phyloP scores from a whole-genome alignment of 176 grass and related monocot species.

The Aegilops sharonensis region DNA sequence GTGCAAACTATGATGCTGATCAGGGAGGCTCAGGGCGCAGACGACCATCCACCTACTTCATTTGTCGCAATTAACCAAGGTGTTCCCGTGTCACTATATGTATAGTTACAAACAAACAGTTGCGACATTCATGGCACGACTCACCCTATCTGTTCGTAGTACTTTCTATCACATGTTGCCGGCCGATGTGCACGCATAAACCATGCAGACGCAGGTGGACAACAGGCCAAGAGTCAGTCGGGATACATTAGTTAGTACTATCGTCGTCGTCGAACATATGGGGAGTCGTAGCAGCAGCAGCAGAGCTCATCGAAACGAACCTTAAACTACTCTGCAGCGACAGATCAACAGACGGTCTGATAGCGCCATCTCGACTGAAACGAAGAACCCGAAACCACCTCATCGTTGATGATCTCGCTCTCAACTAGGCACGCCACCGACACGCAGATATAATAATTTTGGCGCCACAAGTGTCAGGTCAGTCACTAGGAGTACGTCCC shows the following conservation, averaged over 20 bases:
- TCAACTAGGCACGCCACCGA: slow-evolving; percentile 10
- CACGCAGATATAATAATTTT: background rate
- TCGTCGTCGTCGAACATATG: background rate
- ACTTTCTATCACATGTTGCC: background rate
- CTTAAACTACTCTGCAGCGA: slow-evolving; percentile 12
- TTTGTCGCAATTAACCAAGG: slow-evolving; percentile 2
- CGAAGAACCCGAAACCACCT: background rate
- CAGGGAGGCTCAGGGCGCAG: background rate
- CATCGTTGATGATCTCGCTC: background rate
- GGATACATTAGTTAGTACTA: background rate
- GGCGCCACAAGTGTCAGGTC: background rate
- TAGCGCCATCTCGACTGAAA: background rate
- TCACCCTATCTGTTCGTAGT: background rate
- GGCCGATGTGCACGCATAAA: no score
- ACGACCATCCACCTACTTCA: background rate
- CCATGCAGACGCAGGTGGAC: background rate
- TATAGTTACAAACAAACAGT: background rate
- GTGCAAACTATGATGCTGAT: background rate
- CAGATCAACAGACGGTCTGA: slow-evolving; percentile 6
- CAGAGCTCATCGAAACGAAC: background rate
- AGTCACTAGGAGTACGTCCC: no score
- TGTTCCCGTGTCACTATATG: background rate
- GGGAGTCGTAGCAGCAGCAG: background rate
- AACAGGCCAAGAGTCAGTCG: background rate
- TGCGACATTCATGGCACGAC: background rate